Base-by-base conservation (phyloP, 768 basidiomycete genomes). In the Plicaturopsis crispa region DNA sequence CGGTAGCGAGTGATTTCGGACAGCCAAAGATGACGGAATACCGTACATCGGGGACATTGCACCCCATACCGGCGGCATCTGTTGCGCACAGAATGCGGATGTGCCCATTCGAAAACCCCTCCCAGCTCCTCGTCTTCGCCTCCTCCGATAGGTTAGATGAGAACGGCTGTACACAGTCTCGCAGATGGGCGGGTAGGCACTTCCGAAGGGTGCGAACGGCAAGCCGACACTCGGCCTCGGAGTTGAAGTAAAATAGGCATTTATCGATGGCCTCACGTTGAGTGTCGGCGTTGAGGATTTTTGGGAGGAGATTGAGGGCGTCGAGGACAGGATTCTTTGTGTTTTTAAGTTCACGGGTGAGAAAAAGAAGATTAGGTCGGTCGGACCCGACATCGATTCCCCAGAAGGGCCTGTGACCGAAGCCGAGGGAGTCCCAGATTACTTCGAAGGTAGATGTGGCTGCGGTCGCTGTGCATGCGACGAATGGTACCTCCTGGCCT, bases 321-420 rank as follows among this genome's bases (percentile, higher is more conserved):
- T 54, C 47, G 23, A 54, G 42, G 10, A 46, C 38, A 7, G 45
- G 47, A 16, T 49, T 43, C 6, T 45, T 28, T 16, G 24, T 18
- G 20, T 52, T 48, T 17, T 24, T 11, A 30, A 50, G 39, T 4
- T 31, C 24, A 5, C 40, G 40, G 26, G 44, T 49, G 19, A 40
- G 28, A 21, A 45, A 54, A 18, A 45, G 38, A 16, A 59, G 56
- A 38, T 60, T 60, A 0, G 48, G 38, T 4, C 53, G 42, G 32
- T 50, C 52, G 4, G 36, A 39, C 0, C 60, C 56, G 3, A 53
- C 51, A 31, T 60, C 57, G 11, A 60, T 35, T 2, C 57, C 59
- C 59, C 59, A 62, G 47, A 59, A 61, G 10, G 56, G 56, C 11
- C 56, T 48, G 38, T 46, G 30, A 1, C 59, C 59, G 41, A 50